Base-by-base conservation (phyloP, 176 grass and related monocot genomes). In the Microstegium vimineum region DNA sequence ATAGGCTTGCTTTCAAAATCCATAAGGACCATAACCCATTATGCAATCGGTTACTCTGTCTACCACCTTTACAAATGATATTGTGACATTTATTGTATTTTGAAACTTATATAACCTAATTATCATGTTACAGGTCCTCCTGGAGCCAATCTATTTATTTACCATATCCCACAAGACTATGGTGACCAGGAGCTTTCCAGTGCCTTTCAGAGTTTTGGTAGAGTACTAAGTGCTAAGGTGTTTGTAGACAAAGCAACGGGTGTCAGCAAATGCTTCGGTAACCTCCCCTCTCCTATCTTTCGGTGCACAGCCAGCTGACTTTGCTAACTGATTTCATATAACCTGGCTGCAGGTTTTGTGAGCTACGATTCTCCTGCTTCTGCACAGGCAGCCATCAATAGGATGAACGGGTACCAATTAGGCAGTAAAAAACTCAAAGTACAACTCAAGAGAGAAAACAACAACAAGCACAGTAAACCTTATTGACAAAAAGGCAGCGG, bases 201-300 rank as follows among this genome's bases (percentile, higher is more conserved):
- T 79, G 97, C 93, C 42, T 99, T 99, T n/a, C 97, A 94, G 75
- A 73, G 91, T 66, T 99, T 92, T 41, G 97, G 97, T 33, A 90
- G 89, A 80, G 93, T 99, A 81, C 43, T 99, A 66, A 99, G 97
- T 69, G 97, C 93, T 67, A 99, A 99, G 87, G 97, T 99, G 65
- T 99, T 90, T 85, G 89, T 99, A 71, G 97, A 99, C 89, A 99
- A 99, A 79, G 87, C 97, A 42, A 99, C 93, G 15, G 93, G 97
- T 56, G 83, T 85, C 75, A 99, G 97, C 75, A 99, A 99, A 96
- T 99, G 97, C 51, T 99, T 99, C 5, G 97, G 97, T 99, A 96
- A 15, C 1, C 71, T 6, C 10, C 23, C 43, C 43, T 51, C 47
- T 51, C 5, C 5, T 51, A 51, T 40, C 23, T 13, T 57, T 1